Base-by-base conservation (phyloP, 2,329 filamentous ascomycete genomes). In the Verticillium klebahnii region DNA sequence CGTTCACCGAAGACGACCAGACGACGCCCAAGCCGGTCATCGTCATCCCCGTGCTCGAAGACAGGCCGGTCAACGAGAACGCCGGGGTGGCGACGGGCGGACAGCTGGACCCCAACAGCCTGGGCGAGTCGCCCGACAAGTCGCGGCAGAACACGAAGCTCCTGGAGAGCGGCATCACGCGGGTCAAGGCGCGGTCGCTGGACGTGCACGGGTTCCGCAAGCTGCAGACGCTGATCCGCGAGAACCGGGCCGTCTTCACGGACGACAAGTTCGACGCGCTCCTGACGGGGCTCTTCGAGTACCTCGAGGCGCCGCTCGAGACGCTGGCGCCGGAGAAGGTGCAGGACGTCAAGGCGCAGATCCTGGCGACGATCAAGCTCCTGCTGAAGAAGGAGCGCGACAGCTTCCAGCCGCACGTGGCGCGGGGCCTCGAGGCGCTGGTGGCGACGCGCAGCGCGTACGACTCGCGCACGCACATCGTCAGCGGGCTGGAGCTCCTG, bases 141-240 rank as follows among this genome's bases (percentile, higher is more conserved):
- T 69, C 76, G 5, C 82, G 81, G 57, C 85, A 88, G 66, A 86
- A 82, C 68, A 75, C 77, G 8, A 85, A 88, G 55, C 78, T 93
- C 29, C 81, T 94, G 5, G 85, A 89, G 36, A 93, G 90, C 68
- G 91, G 89, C 58, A 90, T 93, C 67, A 80, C 86, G 59, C 89
- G 90, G 65, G 88, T 93, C 67, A 87, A 87, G 67, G 82, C 85
- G 34, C 86, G 86, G 68, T 86, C 86, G 1, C 83, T 94, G n/a
- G 91, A 93, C 70, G 89, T 91, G 3, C 90, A 93, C 70, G 90
- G 90, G 61, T 92, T 93, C 80, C 85, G 90, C 60, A 90, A 91
- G 69, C 79, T 93, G 57, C 90, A 93, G 72, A 88, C 88, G 45
- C 82, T 93, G 66, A 82, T 92, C 63, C 87, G 89, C 65, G 88